Evolutionary conservation across 225 moss, liverwort and hornwort species (phyloP), one percentile per base, ranked within the genome.

Genomic region (Polytrichum commune): DNA sequence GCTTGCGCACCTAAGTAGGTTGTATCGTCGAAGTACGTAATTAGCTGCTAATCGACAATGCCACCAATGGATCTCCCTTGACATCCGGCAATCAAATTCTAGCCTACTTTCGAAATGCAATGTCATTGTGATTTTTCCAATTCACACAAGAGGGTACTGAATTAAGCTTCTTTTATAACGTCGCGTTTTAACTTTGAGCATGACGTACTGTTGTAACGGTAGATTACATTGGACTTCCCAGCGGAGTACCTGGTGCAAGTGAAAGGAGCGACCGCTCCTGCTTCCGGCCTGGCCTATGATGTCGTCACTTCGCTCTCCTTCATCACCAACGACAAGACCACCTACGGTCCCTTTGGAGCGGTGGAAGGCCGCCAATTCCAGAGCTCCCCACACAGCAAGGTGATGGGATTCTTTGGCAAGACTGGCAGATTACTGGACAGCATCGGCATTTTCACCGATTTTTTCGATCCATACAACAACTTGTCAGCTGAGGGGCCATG

Each of bases 341-440:
- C 67, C 38, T 67, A 35, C 23, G 67, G 67, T 19, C 67, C 67
- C 24, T 67, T 38, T 18, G 67, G 67, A 18, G 19, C 24, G 7
- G 35, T 10, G 23, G 32, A 19, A 7, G 67, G 53, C 46, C 53
- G 53, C 18, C 7, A 35, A 24, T 67, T 67, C 46, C 20, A 67
- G 25, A 46, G 35, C 53, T 23, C 32, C 24, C 19, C 35, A 20
- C 23, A 27, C 2, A 53, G 66, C 18, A 55, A 20, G 9, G 35
- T 67, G 35, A 46, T 67, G 38, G 66, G 66, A 53, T 38, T 67
- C 66, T 67, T 67, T 53, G 66, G 66, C 35, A 38, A 46, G 53
- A 20, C 66, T 8, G 65, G 65, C 20, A 16, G 4, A 13, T 20
- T 8, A 0, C 7, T 67, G 20, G 35, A 67, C 53, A 33, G 25